phyloP scores from a whole-genome alignment of 495 filamentous ascomycete genomes.

The Xylaria sp. region DNA sequence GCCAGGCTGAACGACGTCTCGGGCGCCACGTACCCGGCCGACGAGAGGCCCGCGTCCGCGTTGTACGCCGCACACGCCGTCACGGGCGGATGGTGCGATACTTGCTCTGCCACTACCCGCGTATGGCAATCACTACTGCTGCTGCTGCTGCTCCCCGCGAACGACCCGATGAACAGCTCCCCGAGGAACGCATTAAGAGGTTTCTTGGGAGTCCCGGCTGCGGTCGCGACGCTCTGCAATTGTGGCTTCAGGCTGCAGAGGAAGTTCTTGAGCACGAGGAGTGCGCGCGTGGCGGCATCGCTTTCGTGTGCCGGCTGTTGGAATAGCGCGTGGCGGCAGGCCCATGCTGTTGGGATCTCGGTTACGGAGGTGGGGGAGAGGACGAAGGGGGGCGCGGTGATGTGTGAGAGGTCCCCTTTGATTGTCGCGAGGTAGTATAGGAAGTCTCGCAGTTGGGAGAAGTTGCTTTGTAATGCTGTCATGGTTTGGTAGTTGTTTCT shows the following conservation, averaged over 20 bases:
- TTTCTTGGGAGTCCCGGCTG: constrained; percentile 27
- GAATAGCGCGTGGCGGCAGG: constrained; percentile 79
- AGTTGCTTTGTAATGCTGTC: constrained; percentile 3
- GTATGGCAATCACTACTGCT: constrained; percentile 58
- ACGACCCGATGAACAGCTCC: constrained; percentile 61
- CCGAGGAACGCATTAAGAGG: constrained; percentile 52
- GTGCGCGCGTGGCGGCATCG: constrained; percentile 71
- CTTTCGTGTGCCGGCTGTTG: constrained; percentile 77
- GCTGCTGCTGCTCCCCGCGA: constrained; percentile 46
- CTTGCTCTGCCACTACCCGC: constrained; percentile 61
- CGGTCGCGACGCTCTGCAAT: neutral
- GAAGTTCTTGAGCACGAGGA: constrained; percentile 85
- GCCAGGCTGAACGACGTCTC: constrained; percentile 75
- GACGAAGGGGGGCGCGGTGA: constrained; percentile 88
- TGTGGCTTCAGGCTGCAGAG: constrained; percentile 67
- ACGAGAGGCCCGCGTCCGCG: constrained; percentile 72
- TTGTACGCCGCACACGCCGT: constrained; percentile 85
- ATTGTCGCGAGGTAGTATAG: constrained; percentile 47
- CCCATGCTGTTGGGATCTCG: constrained; percentile 90
- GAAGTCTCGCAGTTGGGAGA: constrained; percentile 25
- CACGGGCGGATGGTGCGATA: constrained; percentile 83
- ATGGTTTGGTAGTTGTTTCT: neutral
- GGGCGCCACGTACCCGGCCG: constrained; percentile 87
- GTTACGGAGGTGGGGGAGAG: constrained; percentile 79
- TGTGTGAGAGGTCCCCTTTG: constrained; percentile 83